Conservation (phyloP, 2,329 filamentous ascomycete genomes). For the Teratosphaeria nubilosa region DNA sequence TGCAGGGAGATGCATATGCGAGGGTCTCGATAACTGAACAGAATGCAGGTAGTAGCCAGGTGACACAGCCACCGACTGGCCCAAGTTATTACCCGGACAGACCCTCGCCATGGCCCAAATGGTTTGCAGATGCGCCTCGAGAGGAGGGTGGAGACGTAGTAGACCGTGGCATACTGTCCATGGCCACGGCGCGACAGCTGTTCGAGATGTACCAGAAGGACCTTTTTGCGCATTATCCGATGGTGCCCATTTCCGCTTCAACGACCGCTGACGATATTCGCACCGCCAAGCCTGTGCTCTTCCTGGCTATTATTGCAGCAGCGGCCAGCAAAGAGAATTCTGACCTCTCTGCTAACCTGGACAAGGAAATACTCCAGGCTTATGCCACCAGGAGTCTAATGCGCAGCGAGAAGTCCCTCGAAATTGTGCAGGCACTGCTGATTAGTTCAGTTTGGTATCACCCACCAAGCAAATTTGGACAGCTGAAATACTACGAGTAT, state of each 20-base stretch:
- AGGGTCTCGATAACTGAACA: background rate
- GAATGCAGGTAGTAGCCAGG: background rate
- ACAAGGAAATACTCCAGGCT: slow-evolving; percentile 39
- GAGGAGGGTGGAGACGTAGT: slow-evolving; percentile 32
- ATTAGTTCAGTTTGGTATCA: slow-evolving; percentile 42
- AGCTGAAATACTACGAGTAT: slow-evolving; percentile 42
- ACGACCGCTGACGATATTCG: slow-evolving; percentile 48
- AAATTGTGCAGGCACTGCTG: slow-evolving; percentile 42
- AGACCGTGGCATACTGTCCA: slow-evolving; percentile 49
- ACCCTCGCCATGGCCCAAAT: slow-evolving; percentile 5
- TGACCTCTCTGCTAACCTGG: slow-evolving; percentile 33
- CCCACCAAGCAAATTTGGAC: slow-evolving; percentile 35
- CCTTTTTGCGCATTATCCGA: slow-evolving; percentile 53
- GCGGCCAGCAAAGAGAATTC: slow-evolving; percentile 47
- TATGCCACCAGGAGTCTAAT: slow-evolving; percentile 41
- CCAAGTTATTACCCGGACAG: background rate
- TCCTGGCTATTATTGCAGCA: slow-evolving; percentile 60
- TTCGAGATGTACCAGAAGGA: slow-evolving; percentile 50
- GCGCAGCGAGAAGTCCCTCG: slow-evolving; percentile 41
- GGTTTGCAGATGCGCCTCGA: slow-evolving; percentile 3
- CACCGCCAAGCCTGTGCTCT: slow-evolving; percentile 52
- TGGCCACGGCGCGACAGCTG: slow-evolving; percentile 45
- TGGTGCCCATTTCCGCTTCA: slow-evolving; percentile 48
- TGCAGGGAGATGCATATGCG: background rate
- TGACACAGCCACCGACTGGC: background rate